A percentile compares a stretch with the other conserved stretches of the same genome.
These are phyloP conservation scores for Echinosophora koreensis DNA, from an alignment of 306 rosid species.

Conservation along the genomic window DNA sequence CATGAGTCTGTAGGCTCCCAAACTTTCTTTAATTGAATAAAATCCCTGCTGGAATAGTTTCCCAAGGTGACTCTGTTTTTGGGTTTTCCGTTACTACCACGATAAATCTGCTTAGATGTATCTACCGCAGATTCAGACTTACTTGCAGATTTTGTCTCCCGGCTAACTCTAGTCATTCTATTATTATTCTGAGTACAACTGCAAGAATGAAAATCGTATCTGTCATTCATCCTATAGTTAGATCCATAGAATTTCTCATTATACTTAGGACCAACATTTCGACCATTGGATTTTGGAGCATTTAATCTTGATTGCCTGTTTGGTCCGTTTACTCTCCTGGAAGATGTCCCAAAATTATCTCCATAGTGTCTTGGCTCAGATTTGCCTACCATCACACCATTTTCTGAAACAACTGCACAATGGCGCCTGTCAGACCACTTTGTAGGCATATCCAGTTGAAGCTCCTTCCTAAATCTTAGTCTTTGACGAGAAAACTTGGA, in stretches of 20 bases:
- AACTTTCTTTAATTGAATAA: constrained; percentile 74
- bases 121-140: constrained; percentile 71
- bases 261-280: constrained; percentile 71
- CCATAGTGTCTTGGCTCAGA: constrained; percentile 69
- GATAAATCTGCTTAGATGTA: constrained; percentile 73
- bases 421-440: constrained; percentile 82
- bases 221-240: constrained; percentile 63
- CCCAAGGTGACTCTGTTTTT: constrained; percentile 67
- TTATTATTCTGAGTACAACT: constrained; percentile 58
- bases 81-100: constrained; percentile 67
- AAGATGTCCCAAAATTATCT: constrained; percentile 66
- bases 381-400: constrained; percentile 56
- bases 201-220: constrained; percentile 74
- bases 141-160: constrained; percentile 66
- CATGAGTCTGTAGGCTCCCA: constrained; percentile 91
- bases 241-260: constrained; percentile 71
- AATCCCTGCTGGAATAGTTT: constrained; percentile 67
- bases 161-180: constrained; percentile 50
- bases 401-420: constrained; percentile 67
- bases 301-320: constrained; percentile 66
- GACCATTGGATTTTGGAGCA: constrained; percentile 67
- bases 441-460: constrained; percentile 64
- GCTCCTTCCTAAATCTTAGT: constrained; percentile 68
- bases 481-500: constrained; percentile 66
- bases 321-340: constrained; percentile 56